Conservation (phyloP, 2,329 filamentous ascomycete genomes). For the Diaporthe amygdali region DNA sequence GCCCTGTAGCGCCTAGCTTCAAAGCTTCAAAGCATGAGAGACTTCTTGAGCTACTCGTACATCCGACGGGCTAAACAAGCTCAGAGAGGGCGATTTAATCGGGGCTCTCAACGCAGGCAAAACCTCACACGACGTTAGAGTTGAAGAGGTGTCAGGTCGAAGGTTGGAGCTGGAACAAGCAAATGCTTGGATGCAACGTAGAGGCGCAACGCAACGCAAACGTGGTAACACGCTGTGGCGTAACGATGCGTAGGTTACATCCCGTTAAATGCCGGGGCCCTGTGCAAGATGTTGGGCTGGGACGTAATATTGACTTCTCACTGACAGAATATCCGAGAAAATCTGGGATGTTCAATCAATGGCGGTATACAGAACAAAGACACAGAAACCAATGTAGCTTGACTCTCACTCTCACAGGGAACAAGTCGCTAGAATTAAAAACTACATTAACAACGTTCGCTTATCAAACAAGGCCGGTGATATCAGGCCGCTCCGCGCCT, state of each 20-base stretch:
- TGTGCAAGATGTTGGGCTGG: neutral
- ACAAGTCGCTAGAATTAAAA: neutral
- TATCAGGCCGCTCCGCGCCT: neutral
- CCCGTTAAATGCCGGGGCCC: neutral
- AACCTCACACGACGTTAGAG: neutral
- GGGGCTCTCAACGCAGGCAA: neutral
- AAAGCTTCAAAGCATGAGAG: neutral
- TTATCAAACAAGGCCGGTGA: neutral
- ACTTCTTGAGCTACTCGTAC: neutral
- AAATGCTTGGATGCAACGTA: neutral
- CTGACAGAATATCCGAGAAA: neutral
- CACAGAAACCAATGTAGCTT: neutral
- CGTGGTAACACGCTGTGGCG: neutral
- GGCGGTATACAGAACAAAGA: neutral
- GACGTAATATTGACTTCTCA: neutral
- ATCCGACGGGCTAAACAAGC: neutral
- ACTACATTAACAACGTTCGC: neutral
- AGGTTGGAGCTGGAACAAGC: neutral
- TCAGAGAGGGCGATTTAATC: neutral
- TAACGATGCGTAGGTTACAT: slow-evolving; percentile 3
- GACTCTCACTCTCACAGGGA: neutral
- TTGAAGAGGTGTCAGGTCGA: neutral
- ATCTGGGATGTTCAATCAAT: neutral
- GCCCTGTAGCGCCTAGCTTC: neutral
- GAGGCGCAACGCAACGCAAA: neutral